Conservation (phyloP, 1,139 yeast genomes). For the Lizanozyma gosingica region DNA sequence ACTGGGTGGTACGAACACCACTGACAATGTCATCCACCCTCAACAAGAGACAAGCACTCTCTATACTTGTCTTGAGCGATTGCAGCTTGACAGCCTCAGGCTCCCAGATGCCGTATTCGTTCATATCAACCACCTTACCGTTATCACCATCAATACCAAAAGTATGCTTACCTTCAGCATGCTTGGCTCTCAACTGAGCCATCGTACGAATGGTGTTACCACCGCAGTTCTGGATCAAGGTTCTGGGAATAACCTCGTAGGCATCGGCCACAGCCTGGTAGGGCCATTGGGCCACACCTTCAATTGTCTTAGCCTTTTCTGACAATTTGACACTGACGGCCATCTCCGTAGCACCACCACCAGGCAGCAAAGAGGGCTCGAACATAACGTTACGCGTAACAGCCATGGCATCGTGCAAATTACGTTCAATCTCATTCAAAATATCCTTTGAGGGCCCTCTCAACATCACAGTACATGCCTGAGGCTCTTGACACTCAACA, state of each 20-base stretch:
- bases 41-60: conserved; percentile 87
- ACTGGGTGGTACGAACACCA: conserved; percentile 59
- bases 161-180: conserved; percentile 79
- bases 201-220: conserved; percentile 88
- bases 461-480: conserved; percentile 86
- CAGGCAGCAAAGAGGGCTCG: conserved; percentile 93
- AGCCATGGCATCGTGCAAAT: conserved; percentile 97
- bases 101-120: conserved; percentile 95
- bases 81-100: conserved; percentile 97
- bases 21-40: conserved; percentile 97
- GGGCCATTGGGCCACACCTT: conserved; percentile 97
- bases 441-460: conserved; percentile 98
- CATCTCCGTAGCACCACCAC: conserved; percentile 99
- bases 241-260: conserved; percentile 95
- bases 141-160: conserved; percentile 92
- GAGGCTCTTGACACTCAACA: conserved; percentile 74
- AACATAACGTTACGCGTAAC: conserved; percentile 93
- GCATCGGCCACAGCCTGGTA: conserved; percentile 99
- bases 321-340: conserved; percentile 86
- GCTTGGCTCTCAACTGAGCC: conserved; percentile 91
- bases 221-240: conserved; percentile 94
- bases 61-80: conserved; percentile 93
- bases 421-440: conserved; percentile 91
- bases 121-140: conserved; percentile 94
- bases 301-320: conserved; percentile 85